Percentiles rank a stretch among this genome's conserved stretches.
These are phyloP conservation scores for Caloboletus firmus DNA, from an alignment of 1,284 basidiomycete genomes.

Conservation along the genomic window DNA sequence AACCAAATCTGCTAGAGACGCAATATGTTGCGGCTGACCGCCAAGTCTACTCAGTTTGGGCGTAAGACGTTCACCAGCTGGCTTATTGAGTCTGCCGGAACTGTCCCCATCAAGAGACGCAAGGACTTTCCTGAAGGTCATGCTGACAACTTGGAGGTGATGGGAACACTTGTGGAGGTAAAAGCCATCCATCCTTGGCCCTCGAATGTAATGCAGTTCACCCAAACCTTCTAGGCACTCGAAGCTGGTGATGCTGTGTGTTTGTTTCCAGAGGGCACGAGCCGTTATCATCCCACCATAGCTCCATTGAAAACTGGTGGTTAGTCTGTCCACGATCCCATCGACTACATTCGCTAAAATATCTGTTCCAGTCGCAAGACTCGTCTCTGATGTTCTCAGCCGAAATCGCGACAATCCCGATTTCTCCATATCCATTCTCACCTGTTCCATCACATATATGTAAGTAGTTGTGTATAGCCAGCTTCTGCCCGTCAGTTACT, in stretches of 20 bases:
- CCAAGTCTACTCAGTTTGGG: slow-evolving; percentile 84
- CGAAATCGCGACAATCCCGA: slow-evolving; percentile 63
- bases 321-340: slow-evolving; percentile 31
- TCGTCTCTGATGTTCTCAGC: slow-evolving; percentile 77
- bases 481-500: not conserved
- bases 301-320: slow-evolving; percentile 84
- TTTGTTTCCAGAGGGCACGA: slow-evolving; percentile 81
- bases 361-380: slow-evolving; percentile 60
- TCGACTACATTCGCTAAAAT: slow-evolving; percentile 5
- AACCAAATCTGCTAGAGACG: slow-evolving; percentile 42
- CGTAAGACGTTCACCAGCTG: slow-evolving; percentile 80
- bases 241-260: slow-evolving; percentile 79
- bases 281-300: slow-evolving; percentile 78
- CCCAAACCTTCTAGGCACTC: slow-evolving; percentile 51
- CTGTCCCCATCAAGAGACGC: slow-evolving; percentile 74
- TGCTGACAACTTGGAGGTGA: slow-evolving; percentile 66
- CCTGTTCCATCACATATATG: slow-evolving; percentile 85
- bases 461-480: slow-evolving; percentile 30
- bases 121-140: slow-evolving; percentile 60
- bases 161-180: slow-evolving; percentile 69
- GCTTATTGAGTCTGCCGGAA: slow-evolving; percentile 84
- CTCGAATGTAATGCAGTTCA: slow-evolving; percentile 1
- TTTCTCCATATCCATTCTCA: slow-evolving; percentile 71
- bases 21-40: slow-evolving; percentile 79
- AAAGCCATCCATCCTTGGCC: not conserved